Conservation (phyloP, 306 rosid species). For the Begonia masoniana region DNA sequence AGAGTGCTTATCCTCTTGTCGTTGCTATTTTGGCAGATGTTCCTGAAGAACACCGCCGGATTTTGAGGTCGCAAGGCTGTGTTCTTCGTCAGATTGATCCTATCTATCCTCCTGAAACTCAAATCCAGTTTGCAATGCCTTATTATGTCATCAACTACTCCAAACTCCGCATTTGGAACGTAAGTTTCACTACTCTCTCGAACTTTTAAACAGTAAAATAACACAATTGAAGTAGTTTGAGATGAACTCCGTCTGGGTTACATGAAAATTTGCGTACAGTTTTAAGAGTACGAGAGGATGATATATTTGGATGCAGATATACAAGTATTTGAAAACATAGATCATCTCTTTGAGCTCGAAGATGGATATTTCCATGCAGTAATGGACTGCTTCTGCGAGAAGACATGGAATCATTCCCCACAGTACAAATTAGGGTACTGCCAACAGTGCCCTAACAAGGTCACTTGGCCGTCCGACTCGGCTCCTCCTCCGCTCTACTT, state of each 20-base stretch:
- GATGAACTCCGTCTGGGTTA: not conserved
- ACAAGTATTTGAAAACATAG: conserved; percentile 50
- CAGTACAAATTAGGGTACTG: conserved; percentile 47
- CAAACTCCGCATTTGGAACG: conserved; percentile 62
- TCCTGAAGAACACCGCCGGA: conserved; percentile 42
- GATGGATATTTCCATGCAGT: conserved; percentile 46
- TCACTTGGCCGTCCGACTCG: conserved; percentile 33
- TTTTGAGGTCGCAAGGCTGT: conserved; percentile 39
- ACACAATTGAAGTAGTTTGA: not conserved
- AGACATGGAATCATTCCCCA: conserved; percentile 40
- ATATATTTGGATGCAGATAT: conserved; percentile 61
- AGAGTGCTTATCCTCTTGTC: conserved; percentile 38
- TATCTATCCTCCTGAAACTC: conserved; percentile 39
- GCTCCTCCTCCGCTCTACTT: conserved; percentile 42
- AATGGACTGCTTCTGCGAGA: conserved; percentile 64
- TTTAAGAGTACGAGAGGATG: conserved; percentile 51
- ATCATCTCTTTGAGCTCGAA: conserved; percentile 30
- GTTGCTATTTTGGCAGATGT: conserved; percentile 57
- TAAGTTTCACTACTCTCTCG: conserved; percentile 9
- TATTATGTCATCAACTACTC: conserved; percentile 64
- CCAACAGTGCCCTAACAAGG: conserved; percentile 51
- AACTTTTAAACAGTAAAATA: not conserved
- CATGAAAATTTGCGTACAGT: conserved; percentile 13
- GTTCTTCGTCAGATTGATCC: conserved; percentile 45
- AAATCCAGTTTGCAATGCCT: conserved; percentile 49